Evolutionary conservation across 2,329 filamentous ascomycete species (phyloP).

Genomic region (Fusarium neocosmosporiellum): DNA sequence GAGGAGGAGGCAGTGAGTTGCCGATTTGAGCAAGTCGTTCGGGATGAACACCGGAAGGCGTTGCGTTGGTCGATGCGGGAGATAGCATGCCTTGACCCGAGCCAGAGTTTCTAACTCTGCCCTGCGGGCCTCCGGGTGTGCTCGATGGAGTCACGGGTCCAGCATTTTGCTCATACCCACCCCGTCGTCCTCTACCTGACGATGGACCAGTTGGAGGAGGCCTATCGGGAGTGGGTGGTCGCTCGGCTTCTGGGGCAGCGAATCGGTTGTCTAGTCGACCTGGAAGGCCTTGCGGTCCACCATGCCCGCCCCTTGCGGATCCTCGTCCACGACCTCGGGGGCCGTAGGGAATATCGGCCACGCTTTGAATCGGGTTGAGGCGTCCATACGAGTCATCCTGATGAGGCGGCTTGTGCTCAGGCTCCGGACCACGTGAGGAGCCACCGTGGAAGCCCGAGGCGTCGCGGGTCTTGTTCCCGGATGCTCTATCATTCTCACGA

Average conservation of each 20-base stretch:
- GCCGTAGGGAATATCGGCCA: conserved; percentile 64
- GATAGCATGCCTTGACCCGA: conserved; percentile 39
- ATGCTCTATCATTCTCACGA: conserved; percentile 49
- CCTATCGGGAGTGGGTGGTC: conserved; percentile 61
- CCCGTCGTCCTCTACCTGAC: conserved; percentile 59
- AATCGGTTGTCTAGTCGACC: conserved; percentile 58
- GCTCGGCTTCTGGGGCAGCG: conserved; percentile 52
- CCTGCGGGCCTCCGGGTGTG: conserved; percentile 48
- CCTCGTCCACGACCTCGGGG: conserved; percentile 64
- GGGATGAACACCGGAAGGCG: conserved; percentile 57
- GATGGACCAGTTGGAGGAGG: conserved; percentile 65
- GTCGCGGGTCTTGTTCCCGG: conserved; percentile 55
- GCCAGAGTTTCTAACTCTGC: conserved; percentile 56
- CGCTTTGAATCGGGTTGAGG: conserved; percentile 63
- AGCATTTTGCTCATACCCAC: conserved; percentile 54
- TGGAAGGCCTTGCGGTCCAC: conserved; percentile 50
- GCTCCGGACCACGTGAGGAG: conserved; percentile 54
- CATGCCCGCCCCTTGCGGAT: conserved; percentile 51
- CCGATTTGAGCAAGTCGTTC: conserved; percentile 63
- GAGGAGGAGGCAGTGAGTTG: conserved; percentile 45
- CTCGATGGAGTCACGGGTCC: conserved; percentile 47
- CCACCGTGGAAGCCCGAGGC: conserved; percentile 52
- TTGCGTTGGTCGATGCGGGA: conserved; percentile 39
- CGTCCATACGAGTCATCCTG: conserved; percentile 73
- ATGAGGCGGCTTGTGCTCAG: conserved; percentile 62